These are phyloP conservation scores for Aspergillus phoenicis DNA, from an alignment of 2,329 filamentous ascomycete genomes.

Conservation along the genomic window DNA sequence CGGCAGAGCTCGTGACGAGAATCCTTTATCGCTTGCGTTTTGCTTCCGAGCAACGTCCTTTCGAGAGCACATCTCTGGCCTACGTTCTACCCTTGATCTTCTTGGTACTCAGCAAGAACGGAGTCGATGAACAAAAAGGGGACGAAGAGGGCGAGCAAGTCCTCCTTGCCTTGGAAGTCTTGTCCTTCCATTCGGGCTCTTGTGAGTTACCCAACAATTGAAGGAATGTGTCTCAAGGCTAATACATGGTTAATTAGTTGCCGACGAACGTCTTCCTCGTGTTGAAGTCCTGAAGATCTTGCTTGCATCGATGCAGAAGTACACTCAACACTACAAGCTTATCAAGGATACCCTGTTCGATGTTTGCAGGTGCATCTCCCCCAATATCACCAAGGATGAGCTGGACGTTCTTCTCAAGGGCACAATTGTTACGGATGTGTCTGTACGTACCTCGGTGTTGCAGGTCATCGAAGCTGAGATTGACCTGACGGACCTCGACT, in stretches of 20 bases:
- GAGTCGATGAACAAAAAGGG: slow-evolving; percentile 62
- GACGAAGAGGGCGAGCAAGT: slow-evolving; percentile 90
- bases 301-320: slow-evolving; percentile 80
- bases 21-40: slow-evolving; percentile 89
- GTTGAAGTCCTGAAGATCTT: slow-evolving; percentile 71
- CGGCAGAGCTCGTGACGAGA: slow-evolving; percentile 70
- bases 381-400: slow-evolving; percentile 74
- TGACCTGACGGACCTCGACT: slow-evolving; percentile 83
- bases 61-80: slow-evolving; percentile 83
- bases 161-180: slow-evolving; percentile 81
- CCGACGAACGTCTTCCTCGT: slow-evolving; percentile 74
- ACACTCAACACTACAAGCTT: slow-evolving; percentile 90
- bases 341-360: slow-evolving; percentile 91
- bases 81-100: slow-evolving; percentile 85
- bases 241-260: slow-evolving; percentile 38
- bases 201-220: slow-evolving; percentile 51
- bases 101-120: slow-evolving; percentile 75
- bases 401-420: slow-evolving; percentile 76
- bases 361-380: slow-evolving; percentile 78
- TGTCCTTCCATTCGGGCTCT: slow-evolving; percentile 83
- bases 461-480: slow-evolving; percentile 91
- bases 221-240: background rate
- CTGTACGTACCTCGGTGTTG: slow-evolving; percentile 80
- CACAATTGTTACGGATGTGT: slow-evolving; percentile 73
- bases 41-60: slow-evolving; percentile 87